Conservation (phyloP, 306 rosid species). For the Urtica urens region DNA sequence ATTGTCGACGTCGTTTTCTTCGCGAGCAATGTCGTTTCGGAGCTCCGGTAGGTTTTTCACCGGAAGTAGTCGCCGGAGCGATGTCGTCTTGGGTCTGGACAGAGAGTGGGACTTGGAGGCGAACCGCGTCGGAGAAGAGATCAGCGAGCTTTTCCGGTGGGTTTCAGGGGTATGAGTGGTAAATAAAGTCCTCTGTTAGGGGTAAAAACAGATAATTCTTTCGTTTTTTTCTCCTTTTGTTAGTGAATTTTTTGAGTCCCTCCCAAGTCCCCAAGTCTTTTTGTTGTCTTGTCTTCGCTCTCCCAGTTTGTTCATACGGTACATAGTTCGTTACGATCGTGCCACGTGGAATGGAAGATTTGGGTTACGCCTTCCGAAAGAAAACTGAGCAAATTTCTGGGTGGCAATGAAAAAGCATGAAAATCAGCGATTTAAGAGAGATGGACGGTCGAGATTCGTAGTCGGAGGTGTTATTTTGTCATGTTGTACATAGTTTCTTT, state of each 20-base stretch:
- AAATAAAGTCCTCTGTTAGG: constrained; percentile 21
- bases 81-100: constrained; percentile 20
- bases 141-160: constrained; percentile 82
- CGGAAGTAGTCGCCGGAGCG: constrained; percentile 65
- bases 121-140: constrained; percentile 58
- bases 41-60: constrained; percentile 69
- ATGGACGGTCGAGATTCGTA: constrained; percentile 19
- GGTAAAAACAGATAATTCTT: background rate
- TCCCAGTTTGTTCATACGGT: no score
- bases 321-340: background rate
- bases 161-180: constrained; percentile 70
- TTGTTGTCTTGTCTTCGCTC: background rate
- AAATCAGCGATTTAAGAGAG: background rate
- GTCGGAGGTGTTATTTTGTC: background rate
- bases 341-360: background rate
- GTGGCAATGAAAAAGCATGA: constrained; percentile 11
- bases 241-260: background rate
- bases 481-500: background rate
- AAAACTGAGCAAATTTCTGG: constrained; percentile 15
- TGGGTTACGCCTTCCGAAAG: background rate
- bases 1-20: constrained; percentile 50
- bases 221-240: constrained; percentile 5
- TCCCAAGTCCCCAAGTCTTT: background rate
- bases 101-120: constrained; percentile 59
- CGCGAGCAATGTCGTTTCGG: constrained; percentile 61